Conservation (phyloP, 148 eudicot genomes). For the Salicornia ramosissima region DNA sequence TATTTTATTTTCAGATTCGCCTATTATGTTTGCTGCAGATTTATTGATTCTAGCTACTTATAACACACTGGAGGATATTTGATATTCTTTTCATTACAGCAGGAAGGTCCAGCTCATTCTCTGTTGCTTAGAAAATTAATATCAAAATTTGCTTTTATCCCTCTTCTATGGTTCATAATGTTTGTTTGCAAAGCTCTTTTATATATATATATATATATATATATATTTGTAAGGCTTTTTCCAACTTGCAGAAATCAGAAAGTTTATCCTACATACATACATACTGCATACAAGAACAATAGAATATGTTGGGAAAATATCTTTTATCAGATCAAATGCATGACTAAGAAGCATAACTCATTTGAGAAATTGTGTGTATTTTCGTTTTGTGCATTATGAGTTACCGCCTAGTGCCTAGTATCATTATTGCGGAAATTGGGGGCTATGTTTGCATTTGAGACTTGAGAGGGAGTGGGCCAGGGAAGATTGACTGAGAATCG, state of each 20-base stretch:
- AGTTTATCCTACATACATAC: too few species aligned
- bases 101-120: constrained; percentile 13
- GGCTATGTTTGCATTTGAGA: not conserved
- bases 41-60: not conserved
- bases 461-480: not conserved
- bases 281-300: too few species aligned
- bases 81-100: not conserved
- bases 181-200: too few species aligned
- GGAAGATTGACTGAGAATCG: not conserved
- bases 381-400: too few species aligned
- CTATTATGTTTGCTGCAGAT: constrained; percentile 3
- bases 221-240: too few species aligned
- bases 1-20: not conserved
- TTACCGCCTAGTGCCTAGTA: not conserved
- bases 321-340: not conserved
- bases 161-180: not conserved
- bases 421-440: not conserved
- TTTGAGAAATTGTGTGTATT: not conserved
- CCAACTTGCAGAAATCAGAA: too few species aligned
- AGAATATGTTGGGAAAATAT: not conserved
- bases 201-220: too few species aligned
- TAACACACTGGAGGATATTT: constrained; percentile 1
- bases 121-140: not conserved
- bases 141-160: not conserved
- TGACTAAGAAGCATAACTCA: not conserved